Conservation (phyloP, 352 stramenopile genomes). For the Thraustochytrium sp. region DNA sequence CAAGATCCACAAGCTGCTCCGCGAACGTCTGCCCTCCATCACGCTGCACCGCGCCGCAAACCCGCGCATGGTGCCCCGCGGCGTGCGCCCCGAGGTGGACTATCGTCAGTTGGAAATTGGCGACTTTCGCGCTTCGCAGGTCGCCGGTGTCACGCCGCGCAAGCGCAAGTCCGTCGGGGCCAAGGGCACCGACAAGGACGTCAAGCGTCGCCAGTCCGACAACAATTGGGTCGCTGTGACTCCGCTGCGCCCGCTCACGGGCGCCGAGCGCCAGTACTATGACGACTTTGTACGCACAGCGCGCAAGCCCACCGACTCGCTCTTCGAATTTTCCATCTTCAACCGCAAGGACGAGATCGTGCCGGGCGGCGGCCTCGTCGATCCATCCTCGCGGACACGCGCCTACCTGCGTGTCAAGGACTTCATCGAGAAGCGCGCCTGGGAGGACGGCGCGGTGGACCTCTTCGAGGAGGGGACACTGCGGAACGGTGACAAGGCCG, state of each 20-base stretch:
- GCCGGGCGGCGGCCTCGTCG: background rate
- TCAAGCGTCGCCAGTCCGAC: background rate
- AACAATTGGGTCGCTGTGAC: background rate
- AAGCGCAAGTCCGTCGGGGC: background rate
- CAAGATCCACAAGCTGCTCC: constrained; percentile 55
- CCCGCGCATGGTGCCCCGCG: background rate
- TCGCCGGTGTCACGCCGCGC: background rate
- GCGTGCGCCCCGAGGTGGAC: background rate
- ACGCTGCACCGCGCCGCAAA: background rate
- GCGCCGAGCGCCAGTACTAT: background rate
- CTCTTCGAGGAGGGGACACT: background rate
- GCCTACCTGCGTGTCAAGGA: background rate
- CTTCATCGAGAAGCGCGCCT: background rate
- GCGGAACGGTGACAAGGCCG: background rate
- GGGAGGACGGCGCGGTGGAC: background rate
- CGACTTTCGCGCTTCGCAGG: background rate
- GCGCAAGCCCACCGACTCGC: background rate
- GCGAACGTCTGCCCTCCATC: background rate
- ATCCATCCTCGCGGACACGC: background rate
- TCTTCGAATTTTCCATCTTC: background rate
- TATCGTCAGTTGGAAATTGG: background rate
- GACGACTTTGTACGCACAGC: background rate
- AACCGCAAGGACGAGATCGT: background rate
- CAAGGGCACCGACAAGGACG: background rate
- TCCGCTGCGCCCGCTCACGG: background rate